Percentiles rank a stretch among this genome's conserved stretches.
Conservation (phyloP, 768 basidiomycete species). For the Leccinum barrowsii region DNA sequence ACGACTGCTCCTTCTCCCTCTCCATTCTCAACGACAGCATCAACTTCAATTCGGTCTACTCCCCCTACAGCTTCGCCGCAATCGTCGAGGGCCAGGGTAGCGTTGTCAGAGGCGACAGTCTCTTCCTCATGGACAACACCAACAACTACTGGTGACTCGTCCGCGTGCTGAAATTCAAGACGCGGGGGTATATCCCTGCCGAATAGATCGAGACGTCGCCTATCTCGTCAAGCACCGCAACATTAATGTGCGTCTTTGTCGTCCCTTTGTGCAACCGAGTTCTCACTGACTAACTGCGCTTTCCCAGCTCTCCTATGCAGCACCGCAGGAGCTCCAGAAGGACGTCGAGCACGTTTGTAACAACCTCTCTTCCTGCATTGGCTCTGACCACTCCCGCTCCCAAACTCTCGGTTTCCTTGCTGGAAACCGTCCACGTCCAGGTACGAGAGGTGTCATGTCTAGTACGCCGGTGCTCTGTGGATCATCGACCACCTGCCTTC, state of each 20-base stretch:
- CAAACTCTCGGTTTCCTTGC: slow-evolving; percentile 38
- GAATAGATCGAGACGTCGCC: slow-evolving; percentile 99
- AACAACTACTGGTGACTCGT: slow-evolving; percentile 95
- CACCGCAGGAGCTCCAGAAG: slow-evolving; percentile 53
- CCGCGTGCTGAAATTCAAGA: slow-evolving; percentile 50
- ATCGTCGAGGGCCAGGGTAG: slow-evolving; percentile 75
- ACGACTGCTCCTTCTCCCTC: slow-evolving; percentile 75
- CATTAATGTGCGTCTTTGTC: slow-evolving; percentile 69
- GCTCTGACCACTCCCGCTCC: slow-evolving; percentile 47
- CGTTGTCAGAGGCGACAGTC: slow-evolving; percentile 83
- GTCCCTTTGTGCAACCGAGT: background rate
- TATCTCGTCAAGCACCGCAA: slow-evolving; percentile 96
- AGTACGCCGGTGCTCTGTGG: too few relatives aligned
- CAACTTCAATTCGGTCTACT: slow-evolving; percentile 89
- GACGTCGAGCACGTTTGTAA: slow-evolving; percentile 43
- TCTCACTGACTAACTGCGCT: background rate
- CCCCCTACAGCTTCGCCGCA: slow-evolving; percentile 94
- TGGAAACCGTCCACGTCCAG: slow-evolving; percentile 17
- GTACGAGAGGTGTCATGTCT: too few relatives aligned
- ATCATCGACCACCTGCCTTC: too few relatives aligned
- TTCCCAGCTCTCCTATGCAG: slow-evolving; percentile 31
- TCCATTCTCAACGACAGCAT: slow-evolving; percentile 90
- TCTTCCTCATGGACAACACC: too few relatives aligned
- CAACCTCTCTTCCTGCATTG: slow-evolving; percentile 46
- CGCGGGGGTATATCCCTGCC: slow-evolving; percentile 24